Evolutionary conservation across 148 eudicot species (phyloP).

Genomic region (Suaeda aralocaspica): DNA sequence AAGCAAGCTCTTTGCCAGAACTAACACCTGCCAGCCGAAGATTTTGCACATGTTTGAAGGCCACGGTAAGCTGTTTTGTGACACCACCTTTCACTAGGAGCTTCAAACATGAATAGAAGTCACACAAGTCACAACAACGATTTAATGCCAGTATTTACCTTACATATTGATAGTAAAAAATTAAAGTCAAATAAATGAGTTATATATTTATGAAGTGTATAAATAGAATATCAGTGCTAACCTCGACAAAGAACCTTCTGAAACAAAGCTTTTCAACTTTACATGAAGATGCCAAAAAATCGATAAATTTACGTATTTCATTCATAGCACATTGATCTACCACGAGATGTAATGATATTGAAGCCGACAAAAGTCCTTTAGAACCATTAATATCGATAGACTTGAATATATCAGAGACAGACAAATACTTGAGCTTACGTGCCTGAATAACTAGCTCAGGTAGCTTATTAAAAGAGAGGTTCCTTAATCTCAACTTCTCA

Average conservation of each 20-base stretch:
- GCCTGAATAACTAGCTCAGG: not conserved
- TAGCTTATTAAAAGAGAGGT: not conserved
- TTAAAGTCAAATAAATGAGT: not conserved
- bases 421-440: slow-evolving; percentile 1
- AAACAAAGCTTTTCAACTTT: not conserved
- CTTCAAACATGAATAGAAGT: not conserved
- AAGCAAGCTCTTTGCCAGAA: not conserved
- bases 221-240: not conserved
- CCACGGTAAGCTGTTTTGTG: not conserved
- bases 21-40: not conserved
- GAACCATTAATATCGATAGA: not conserved
- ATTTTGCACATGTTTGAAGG: not conserved
- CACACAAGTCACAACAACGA: not conserved
- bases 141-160: not conserved
- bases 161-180: not conserved
- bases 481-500: not conserved
- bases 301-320: not conserved
- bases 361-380: not conserved
- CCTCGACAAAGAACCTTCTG: not conserved
- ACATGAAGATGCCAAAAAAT: not conserved
- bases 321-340: not conserved
- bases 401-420: not conserved
- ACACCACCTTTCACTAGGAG: not conserved
- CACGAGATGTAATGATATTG: not conserved
- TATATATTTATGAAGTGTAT: too few relatives aligned